These are phyloP conservation scores for Vigna mungo DNA, from an alignment of 306 rosid species.

Conservation along the genomic window DNA sequence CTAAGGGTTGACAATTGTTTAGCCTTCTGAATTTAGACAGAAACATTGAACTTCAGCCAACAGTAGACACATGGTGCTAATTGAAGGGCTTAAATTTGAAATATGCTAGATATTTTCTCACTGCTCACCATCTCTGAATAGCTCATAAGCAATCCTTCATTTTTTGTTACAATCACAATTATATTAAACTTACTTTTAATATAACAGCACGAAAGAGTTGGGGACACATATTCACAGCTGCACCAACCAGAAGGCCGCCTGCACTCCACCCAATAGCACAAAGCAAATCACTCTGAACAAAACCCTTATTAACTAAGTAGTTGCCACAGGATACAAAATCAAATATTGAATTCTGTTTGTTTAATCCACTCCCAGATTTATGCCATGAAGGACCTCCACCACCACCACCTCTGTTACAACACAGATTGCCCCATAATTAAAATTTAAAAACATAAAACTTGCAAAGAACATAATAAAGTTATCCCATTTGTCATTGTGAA, in stretches of 20 bases:
- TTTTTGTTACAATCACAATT: constrained; percentile 11
- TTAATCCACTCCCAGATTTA: constrained; percentile 69
- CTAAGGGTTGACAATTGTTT: constrained; percentile 6
- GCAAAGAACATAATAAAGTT: constrained; percentile 31
- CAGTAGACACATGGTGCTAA: background rate
- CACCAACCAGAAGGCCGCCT: constrained; percentile 84
- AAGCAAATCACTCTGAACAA: constrained; percentile 67
- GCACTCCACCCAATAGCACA: constrained; percentile 87
- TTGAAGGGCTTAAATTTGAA: constrained; percentile 30
- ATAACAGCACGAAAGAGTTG: constrained; percentile 78
- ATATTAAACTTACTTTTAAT: constrained; percentile 66
- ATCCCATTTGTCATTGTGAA: constrained; percentile 28
- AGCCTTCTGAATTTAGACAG: constrained; percentile 21
- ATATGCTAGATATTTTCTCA: constrained; percentile 24
- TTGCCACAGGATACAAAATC: constrained; percentile 85
- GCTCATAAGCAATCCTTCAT: constrained; percentile 18
- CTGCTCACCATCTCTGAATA: constrained; percentile 8
- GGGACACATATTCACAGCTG: constrained; percentile 78
- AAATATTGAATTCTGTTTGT: constrained; percentile 73
- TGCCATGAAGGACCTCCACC: constrained; percentile 84
- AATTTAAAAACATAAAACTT: constrained; percentile 12
- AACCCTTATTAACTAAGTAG: constrained; percentile 70
- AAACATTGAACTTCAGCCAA: constrained; percentile 11
- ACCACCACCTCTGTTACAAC: constrained; percentile 75
- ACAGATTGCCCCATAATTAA: constrained; percentile 31